phyloP scores from a whole-genome alignment of 192 early-diverging fungal species.

The Diversispora epigaea region DNA sequence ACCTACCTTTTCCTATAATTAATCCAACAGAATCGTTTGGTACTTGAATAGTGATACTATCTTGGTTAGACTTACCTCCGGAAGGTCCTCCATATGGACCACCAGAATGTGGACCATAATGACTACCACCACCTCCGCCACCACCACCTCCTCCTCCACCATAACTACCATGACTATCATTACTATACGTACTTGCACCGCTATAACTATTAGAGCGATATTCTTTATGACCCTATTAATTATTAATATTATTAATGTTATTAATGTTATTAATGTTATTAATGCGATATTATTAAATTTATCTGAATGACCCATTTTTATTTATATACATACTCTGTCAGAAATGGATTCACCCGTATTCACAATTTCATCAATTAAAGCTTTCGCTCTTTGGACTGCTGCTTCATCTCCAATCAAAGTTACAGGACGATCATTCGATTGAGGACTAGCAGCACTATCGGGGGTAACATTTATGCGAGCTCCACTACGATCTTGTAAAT shows the following conservation, averaged over 20 bases:
- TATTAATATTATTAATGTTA: background rate
- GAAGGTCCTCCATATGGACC: conserved; percentile 43
- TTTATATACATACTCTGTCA: conserved; percentile 16
- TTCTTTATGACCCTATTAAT: conserved; percentile 11
- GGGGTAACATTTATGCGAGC: conserved; percentile 71
- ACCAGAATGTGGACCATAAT: conserved; percentile 36
- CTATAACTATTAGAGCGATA: conserved; percentile 17
- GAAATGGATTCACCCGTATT: conserved; percentile 34
- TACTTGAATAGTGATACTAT: conserved; percentile 57
- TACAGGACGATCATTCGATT: conserved; percentile 53
- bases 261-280: background rate
- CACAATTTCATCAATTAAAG: conserved; percentile 77
- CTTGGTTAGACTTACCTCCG: conserved; percentile 36
- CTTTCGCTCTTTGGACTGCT: conserved; percentile 67
- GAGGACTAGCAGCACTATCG: conserved; percentile 44
- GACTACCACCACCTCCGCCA: conserved; percentile 26
- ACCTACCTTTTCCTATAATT: conserved; percentile 51
- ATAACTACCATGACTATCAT: conserved; percentile 12
- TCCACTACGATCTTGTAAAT: conserved; percentile 65
- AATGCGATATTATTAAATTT: background rate
- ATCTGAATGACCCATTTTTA: background rate
- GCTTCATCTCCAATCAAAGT: conserved; percentile 69
- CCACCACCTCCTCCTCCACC: conserved; percentile 17
- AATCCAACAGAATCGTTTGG: conserved; percentile 57
- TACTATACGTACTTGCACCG: conserved; percentile 15